Conservation (phyloP, 495 filamentous ascomycete genomes). For the Staphylotrichum longicolle region DNA sequence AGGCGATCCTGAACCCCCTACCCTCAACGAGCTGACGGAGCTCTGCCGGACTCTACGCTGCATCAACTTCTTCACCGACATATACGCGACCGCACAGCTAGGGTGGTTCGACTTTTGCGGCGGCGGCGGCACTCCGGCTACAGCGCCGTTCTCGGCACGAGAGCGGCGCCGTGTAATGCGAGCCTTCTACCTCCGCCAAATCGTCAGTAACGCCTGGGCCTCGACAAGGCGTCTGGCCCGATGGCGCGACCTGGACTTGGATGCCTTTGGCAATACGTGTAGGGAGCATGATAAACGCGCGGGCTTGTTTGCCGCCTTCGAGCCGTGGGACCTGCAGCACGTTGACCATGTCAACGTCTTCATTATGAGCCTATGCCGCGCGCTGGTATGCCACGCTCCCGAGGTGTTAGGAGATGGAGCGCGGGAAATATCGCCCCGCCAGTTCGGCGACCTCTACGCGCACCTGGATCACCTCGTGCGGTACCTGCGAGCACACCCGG, state of each 20-base stretch:
- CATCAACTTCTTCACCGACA: conserved; percentile 11
- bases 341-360: conserved; percentile 12
- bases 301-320: conserved; percentile 6
- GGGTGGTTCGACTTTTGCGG: not conserved
- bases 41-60: conserved; percentile 3
- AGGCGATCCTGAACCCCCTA: not conserved
- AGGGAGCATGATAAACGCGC: not conserved
- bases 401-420: conserved; percentile 1
- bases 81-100: not conserved
- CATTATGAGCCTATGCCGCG: conserved; percentile 1
- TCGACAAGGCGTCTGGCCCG: conserved; percentile 1
- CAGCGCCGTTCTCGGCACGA: conserved; percentile 1
- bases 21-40: conserved; percentile 3
- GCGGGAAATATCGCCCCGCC: conserved; percentile 7
- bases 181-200: conserved; percentile 16
- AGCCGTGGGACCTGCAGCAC: conserved; percentile 11
- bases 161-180: conserved; percentile 13
- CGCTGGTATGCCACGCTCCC: not conserved
- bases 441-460: conserved; percentile 12
- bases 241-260: not conserved
- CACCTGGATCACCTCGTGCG: conserved; percentile 13
- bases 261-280: conserved; percentile 1
- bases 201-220: conserved; percentile 14
- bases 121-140: not conserved
- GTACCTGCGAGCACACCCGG: conserved; percentile 11